Evolutionary conservation across 495 filamentous ascomycete species (phyloP).

Genomic region (Tuber microsphaerosporum): DNA sequence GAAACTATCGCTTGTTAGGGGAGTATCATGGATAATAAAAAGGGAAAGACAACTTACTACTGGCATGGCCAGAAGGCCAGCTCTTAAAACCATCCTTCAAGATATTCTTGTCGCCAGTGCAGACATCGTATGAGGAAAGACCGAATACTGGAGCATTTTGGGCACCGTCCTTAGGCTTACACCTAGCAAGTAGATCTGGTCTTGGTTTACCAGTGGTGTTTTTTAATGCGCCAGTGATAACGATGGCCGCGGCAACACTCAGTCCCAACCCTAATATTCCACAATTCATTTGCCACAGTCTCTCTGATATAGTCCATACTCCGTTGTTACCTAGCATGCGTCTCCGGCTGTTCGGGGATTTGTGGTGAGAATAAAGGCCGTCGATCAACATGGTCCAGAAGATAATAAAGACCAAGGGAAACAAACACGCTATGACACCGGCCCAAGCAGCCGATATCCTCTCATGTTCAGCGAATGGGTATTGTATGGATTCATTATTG

Average conservation of each 20-base stretch:
- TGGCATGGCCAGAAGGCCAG: constrained; percentile 66
- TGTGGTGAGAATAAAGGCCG: constrained; percentile 59
- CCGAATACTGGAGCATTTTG: constrained; percentile 46
- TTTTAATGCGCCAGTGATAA: constrained; percentile 76
- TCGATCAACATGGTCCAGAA: constrained; percentile 67
- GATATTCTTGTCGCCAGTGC: constrained; percentile 56
- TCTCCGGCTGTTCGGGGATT: constrained; percentile 43
- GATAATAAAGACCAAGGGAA: constrained; percentile 60
- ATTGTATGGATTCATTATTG: constrained; percentile 56
- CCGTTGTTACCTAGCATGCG: constrained; percentile 43
- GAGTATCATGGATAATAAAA: constrained; percentile 31
- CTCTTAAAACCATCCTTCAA: constrained; percentile 81
- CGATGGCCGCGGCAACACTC: constrained; percentile 59
- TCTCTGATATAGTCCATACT: constrained; percentile 60
- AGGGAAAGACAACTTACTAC: constrained; percentile 36
- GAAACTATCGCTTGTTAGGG: constrained; percentile 49
- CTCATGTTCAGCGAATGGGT: constrained; percentile 67
- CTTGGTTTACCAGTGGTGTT: constrained; percentile 79
- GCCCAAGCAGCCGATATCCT: constrained; percentile 58
- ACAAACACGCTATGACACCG: constrained; percentile 51
- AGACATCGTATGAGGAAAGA: constrained; percentile 61
- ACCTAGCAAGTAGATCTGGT: constrained; percentile 67
- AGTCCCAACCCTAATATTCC: constrained; percentile 68
- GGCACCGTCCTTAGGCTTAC: constrained; percentile 40
- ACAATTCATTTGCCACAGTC: constrained; percentile 78